Evolutionary conservation across 257 asterid species (phyloP).

Genomic region (Fraxinus cuspidata): DNA sequence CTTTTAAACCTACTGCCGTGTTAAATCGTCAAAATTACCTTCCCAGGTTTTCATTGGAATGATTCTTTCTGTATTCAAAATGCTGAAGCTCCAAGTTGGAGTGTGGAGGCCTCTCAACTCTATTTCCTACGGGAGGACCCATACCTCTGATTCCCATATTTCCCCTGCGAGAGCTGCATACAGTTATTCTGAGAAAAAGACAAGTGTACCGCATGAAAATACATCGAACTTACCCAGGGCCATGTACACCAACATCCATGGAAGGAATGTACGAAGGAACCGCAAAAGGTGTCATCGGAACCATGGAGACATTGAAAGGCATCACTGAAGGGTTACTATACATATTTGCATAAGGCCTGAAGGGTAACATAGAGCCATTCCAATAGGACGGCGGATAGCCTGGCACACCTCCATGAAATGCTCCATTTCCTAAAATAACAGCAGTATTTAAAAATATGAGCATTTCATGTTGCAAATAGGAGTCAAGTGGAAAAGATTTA

Average conservation of each 20-base stretch:
- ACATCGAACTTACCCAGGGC: conserved; percentile 47
- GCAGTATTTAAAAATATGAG: not conserved
- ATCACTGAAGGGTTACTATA: conserved; percentile 57
- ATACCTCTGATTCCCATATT: conserved; percentile 48
- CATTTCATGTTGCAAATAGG: not conserved
- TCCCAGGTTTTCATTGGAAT: conserved; percentile 37
- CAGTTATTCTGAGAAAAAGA: not conserved
- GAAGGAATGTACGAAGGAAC: conserved; percentile 50
- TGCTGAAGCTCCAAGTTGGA: conserved; percentile 39
- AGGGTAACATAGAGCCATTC: conserved; percentile 48
- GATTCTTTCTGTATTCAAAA: conserved; percentile 47
- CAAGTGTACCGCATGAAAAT: not conserved
- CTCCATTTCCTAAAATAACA: conserved; percentile 43
- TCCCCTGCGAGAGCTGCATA: conserved; percentile 47
- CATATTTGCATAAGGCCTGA: conserved; percentile 51
- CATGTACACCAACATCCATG: conserved; percentile 42
- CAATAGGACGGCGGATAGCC: conserved; percentile 67
- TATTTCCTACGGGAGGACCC: conserved; percentile 42
- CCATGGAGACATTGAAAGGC: conserved; percentile 58
- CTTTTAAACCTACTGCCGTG: not conserved
- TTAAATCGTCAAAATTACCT: conserved; percentile 48
- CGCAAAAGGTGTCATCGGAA: conserved; percentile 45
- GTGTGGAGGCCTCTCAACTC: conserved; percentile 22
- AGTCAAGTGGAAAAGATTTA: conserved; percentile 1
- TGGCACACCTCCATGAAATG: conserved; percentile 58